phyloP scores from a whole-genome alignment of 2,329 filamentous ascomycete species.

The Calonectria hawksworthii region DNA sequence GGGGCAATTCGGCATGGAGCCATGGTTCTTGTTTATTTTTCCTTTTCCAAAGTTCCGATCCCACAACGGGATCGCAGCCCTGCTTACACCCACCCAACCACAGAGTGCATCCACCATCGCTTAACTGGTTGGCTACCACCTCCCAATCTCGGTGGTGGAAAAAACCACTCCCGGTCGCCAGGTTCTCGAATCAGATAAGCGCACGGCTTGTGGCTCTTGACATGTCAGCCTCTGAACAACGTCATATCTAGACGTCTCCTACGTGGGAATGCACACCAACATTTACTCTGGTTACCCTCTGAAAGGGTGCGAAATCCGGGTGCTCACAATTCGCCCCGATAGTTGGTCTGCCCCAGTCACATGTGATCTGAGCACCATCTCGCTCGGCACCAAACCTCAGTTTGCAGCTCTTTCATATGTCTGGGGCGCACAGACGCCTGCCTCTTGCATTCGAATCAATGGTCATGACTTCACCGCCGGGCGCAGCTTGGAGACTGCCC shows the following conservation, averaged over 20 bases:
- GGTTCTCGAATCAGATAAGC: background rate
- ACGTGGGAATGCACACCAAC: background rate
- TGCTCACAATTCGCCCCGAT: background rate
- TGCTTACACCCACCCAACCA: background rate
- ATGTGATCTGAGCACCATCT: background rate
- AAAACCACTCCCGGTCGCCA: background rate
- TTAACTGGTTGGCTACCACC: background rate
- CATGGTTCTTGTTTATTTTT: background rate
- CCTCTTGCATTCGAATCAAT: background rate
- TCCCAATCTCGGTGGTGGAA: slow-evolving; percentile 1
- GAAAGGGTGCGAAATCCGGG: background rate
- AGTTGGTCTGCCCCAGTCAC: background rate
- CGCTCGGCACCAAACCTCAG: background rate
- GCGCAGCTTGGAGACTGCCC: background rate
- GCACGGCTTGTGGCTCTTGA: background rate
- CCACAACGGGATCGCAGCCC: background rate
- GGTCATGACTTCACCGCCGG: background rate
- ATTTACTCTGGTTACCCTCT: background rate
- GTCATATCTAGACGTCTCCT: background rate
- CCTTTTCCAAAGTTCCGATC: background rate
- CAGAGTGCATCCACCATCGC: background rate
- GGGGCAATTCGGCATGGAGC: background rate
- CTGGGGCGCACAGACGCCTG: background rate
- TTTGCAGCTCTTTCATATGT: background rate
- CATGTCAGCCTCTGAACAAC: background rate